Evolutionary conservation across 441 rosid genomes (phyloP).

Genomic region (Pelargonium citronellum): DNA sequence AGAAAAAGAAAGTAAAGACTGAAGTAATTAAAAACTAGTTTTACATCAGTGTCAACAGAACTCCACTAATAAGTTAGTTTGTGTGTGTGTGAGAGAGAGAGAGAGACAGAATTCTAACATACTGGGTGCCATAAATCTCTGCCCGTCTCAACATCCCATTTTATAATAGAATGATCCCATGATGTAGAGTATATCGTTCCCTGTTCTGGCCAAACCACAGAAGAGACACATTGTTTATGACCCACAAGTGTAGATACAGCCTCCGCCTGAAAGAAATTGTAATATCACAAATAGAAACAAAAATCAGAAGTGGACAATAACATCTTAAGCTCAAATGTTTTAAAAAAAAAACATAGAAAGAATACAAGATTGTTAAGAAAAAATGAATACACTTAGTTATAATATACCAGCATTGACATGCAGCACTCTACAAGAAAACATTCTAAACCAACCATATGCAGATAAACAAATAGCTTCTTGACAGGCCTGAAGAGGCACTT

Average conservation of each 20-base stretch:
- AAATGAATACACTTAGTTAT: background rate
- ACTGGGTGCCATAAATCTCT: constrained; percentile 67
- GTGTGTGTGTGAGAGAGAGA: constrained; percentile 6
- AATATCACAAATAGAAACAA: constrained; percentile 8
- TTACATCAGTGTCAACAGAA: background rate
- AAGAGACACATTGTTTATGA: constrained; percentile 78
- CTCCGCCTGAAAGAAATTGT: constrained; percentile 49
- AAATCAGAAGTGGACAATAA: constrained; percentile 5
- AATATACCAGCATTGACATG: background rate
- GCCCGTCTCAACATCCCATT: constrained; percentile 86
- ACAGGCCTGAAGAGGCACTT: background rate
- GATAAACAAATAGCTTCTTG: background rate
- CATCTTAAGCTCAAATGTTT: constrained; percentile 6
- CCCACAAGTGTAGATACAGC: constrained; percentile 72
- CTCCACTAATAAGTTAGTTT: background rate
- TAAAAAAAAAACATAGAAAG: constrained; percentile 1
- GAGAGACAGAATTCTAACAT: constrained; percentile 23
- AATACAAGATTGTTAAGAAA: background rate
- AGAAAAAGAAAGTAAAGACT: background rate
- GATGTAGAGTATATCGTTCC: constrained; percentile 75
- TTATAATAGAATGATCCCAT: constrained; percentile 90
- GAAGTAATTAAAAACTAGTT: background rate
- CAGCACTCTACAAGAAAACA: constrained; percentile 3
- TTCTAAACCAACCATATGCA: background rate
- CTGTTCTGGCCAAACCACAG: constrained; percentile 74